These are phyloP conservation scores for Aphanomyces astaci DNA, from an alignment of 352 stramenopile species.

Conservation along the genomic window DNA sequence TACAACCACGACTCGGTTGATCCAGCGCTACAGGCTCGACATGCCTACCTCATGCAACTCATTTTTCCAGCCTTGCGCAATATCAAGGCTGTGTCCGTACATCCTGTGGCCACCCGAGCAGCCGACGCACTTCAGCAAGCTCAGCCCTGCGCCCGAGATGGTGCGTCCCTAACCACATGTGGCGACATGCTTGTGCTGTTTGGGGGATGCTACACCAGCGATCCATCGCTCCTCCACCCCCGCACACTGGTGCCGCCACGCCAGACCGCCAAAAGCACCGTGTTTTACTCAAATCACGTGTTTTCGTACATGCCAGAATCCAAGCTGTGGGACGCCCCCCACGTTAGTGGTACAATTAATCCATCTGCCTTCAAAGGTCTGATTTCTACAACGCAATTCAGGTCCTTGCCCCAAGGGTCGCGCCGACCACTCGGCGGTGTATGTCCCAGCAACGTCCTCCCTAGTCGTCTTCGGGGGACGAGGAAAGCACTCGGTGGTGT, in stretches of 20 bases:
- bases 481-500: conserved; percentile 1
- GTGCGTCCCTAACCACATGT: conserved; percentile 9
- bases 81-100: neutral
- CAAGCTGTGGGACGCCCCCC: conserved; percentile 15
- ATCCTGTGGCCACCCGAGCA: neutral
- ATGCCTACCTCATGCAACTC: conserved; percentile 21
- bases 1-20: neutral
- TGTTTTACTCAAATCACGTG: conserved; percentile 17
- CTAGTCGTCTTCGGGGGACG: conserved; percentile 18
- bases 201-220: conserved; percentile 4
- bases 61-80: conserved; percentile 8
- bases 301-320: neutral
- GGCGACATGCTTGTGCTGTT: conserved; percentile 9
- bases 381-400: neutral
- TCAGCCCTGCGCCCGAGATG: conserved; percentile 15
- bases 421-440: conserved; percentile 12
- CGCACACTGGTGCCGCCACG: conserved; percentile 1
- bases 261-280: neutral
- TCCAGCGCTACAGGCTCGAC: neutral
- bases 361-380: neutral
- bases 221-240: conserved; percentile 11
- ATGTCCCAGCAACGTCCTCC: neutral
- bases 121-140: conserved; percentile 2
- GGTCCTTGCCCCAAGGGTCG: neutral
- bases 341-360: neutral